Conservation (phyloP, 306 rosid species). For the Ormosia semicastrata region DNA sequence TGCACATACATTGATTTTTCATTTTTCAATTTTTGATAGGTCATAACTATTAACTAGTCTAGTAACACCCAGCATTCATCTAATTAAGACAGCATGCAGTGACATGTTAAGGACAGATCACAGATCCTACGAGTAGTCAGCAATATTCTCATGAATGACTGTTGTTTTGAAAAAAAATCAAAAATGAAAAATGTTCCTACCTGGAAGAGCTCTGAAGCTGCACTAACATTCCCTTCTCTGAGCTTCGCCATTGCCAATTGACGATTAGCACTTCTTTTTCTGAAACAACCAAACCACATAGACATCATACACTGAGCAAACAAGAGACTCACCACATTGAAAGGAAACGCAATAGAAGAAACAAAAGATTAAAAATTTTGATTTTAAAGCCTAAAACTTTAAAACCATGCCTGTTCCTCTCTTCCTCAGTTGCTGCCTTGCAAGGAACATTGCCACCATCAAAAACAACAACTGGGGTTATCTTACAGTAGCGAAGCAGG, state of each 20-base stretch:
- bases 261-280: constrained; percentile 56
- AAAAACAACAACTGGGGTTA: constrained; percentile 55
- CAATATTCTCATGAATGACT: neutral
- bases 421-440: constrained; percentile 45
- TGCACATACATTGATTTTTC: neutral
- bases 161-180: neutral
- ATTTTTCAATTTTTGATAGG: neutral
- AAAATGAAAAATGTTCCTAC: constrained; percentile 25
- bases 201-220: constrained; percentile 87
- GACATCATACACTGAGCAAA: neutral
- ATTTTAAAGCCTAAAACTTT: neutral
- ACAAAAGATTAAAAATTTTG: neutral
- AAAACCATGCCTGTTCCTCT: constrained; percentile 30
- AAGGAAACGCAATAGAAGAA: neutral
- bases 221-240: constrained; percentile 70
- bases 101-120: neutral
- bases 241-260: constrained; percentile 78
- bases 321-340: neutral
- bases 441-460: constrained; percentile 53
- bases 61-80: neutral
- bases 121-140: neutral
- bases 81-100: neutral
- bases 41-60: neutral
- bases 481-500: constrained; percentile 39
- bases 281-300: constrained; percentile 33